Base-by-base conservation (phyloP, 306 rosid genomes). In the Crotalaria pallida region DNA sequence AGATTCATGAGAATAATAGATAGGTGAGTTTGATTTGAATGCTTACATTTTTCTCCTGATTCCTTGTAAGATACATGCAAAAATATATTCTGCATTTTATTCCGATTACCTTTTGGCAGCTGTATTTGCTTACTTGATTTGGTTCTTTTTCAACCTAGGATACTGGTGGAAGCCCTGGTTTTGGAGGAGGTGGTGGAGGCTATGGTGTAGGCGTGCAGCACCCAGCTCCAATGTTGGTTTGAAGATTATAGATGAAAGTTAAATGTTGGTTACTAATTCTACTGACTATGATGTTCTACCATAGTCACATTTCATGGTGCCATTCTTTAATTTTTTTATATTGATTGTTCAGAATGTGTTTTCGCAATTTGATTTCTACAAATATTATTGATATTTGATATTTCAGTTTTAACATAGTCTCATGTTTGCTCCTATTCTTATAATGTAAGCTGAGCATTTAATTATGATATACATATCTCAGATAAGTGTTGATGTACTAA, bases 171-270 rank as follows among this genome's bases (percentile, higher is more conserved):
- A 75, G 82, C 61, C 82, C 87, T 10, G 84, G 87, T 18, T 83
- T 83, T 26, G 84, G 87, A 27, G 78, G 87, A 27, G 84, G 87
- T 12, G 80, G 82, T 12, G 87, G 84, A 12, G 65, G 80, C 8
- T 72, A 26, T 11, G 64, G 74, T 7, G n/a, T n/a, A n/a, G n/a
- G n/a, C n/a, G n/a, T n/a, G 65, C 48, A 0, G 52, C 52, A 23
- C 53, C 64, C n/a, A 27, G 53, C 15, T 36, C 74, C 52, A 55
- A 41, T 43, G 5, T 44, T 15, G 56, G 2, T 16, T 27, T 66
- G 16, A 45, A 44, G 13, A 44, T 44, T 41, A 21, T 38, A 38
- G 43, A 12, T 1, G 43, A 38, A 9, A 9, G 43, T 38, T 38
- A 38, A 38, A 9, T 38, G 31, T 34, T 38, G 2, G 7, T 64